phyloP scores from a whole-genome alignment of 2,329 filamentous ascomycete species.

The Diaporthe vaccinii region DNA sequence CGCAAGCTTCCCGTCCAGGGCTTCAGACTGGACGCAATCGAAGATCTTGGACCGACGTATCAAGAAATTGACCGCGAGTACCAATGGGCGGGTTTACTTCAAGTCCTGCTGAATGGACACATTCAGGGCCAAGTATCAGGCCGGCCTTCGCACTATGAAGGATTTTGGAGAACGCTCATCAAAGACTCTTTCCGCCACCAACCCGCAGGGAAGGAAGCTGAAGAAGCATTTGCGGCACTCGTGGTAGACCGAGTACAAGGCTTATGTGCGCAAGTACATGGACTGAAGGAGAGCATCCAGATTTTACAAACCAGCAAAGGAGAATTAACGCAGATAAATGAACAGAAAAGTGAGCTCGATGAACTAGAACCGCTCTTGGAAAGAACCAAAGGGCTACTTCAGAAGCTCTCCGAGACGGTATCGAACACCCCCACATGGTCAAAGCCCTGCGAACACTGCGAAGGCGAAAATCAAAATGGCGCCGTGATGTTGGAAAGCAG shows the following conservation, averaged over 20 bases:
- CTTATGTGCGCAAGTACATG: background rate
- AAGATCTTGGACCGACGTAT: background rate
- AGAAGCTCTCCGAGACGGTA: background rate
- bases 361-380: background rate
- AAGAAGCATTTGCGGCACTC: conserved; percentile 7
- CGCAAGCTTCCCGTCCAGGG: background rate
- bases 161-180: conserved; percentile 7
- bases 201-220: background rate
- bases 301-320: background rate
- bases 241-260: background rate
- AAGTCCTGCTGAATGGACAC: background rate
- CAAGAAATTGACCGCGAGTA: background rate
- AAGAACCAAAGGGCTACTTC: background rate
- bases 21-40: background rate
- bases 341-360: background rate
- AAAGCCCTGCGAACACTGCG: background rate
- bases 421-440: background rate
- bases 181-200: background rate
- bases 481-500: background rate
- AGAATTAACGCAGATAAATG: background rate
- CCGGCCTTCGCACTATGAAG: background rate
- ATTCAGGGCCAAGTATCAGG: background rate
- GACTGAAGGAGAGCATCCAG: conserved; percentile 7
- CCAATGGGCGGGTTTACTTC: background rate
- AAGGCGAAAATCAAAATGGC: background rate